These are phyloP conservation scores for Elsinoe fawcettii DNA, from an alignment of 2,329 filamentous ascomycete species.

Conservation along the genomic window DNA sequence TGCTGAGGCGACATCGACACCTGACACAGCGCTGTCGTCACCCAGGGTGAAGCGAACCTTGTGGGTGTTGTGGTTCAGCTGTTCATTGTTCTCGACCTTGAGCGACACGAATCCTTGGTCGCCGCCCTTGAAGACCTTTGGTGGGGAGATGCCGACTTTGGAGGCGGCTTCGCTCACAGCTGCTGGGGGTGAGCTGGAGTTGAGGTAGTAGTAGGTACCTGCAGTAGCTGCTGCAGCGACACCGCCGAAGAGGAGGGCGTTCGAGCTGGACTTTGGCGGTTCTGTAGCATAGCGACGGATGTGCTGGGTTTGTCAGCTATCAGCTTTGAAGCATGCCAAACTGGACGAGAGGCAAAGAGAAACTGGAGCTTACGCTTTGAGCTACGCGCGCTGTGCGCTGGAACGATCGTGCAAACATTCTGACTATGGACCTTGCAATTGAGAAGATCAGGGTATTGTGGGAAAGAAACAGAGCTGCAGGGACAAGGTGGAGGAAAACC, in stretches of 20 bases:
- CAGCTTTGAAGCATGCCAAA: constrained; percentile 14
- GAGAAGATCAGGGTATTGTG: background rate
- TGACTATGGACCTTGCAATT: constrained; percentile 16
- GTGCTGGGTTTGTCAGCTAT: constrained; percentile 38
- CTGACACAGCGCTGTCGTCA: constrained; percentile 75
- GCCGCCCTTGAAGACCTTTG: constrained; percentile 64
- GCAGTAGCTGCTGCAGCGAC: constrained; percentile 51
- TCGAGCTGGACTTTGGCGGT: constrained; percentile 49
- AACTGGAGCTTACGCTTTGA: constrained; percentile 29
- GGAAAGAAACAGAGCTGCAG: background rate
- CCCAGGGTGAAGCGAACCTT: constrained; percentile 80
- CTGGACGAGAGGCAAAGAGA: constrained; percentile 18
- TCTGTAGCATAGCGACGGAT: constrained; percentile 67
- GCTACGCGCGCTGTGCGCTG: constrained; percentile 33
- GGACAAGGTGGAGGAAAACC: constrained; percentile 3
- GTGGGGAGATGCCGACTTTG: constrained; percentile 30
- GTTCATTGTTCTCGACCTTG: constrained; percentile 68
- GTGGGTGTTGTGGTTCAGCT: constrained; percentile 92
- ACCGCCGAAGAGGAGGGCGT: constrained; percentile 53
- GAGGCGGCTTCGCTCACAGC: constrained; percentile 22
- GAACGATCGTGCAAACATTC: constrained; percentile 38
- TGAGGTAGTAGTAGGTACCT: constrained; percentile 48
- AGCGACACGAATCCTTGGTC: constrained; percentile 84
- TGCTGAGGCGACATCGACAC: constrained; percentile 71
- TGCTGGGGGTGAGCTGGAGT: constrained; percentile 26